Base-by-base conservation (phyloP, 1,284 basidiomycete genomes). In the Cryptococcus hybrid region DNA sequence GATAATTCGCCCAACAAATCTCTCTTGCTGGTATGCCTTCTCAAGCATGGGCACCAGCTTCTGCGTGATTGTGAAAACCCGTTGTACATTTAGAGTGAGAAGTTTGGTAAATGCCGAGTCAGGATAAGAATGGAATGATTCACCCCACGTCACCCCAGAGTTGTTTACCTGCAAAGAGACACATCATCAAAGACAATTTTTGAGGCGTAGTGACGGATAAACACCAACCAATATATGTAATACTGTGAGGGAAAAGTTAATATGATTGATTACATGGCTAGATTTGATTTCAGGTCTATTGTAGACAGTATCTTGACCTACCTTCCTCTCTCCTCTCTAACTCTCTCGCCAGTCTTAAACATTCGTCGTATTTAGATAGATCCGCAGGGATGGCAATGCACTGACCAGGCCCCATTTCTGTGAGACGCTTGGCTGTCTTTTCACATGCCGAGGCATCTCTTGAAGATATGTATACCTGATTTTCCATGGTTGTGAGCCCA, bases 1-100 rank as follows among this genome's bases (percentile, higher is more conserved):
- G 65, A 86, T 86, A 54, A 87, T 83, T 24, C 85, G 80, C 35
- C 82, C 74, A 12, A 69, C 64, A 30, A 38, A 43, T 2, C 82
- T 82, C 30, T 81, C 79, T 42, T 79, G 76, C 58, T 80, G 76
- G 1, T 82, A 83, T 9, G 81, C 84, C 11, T 79, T 80, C 5
- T 83, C 82, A 12, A 88, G 80, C 24, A 88, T 73, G 2, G 86
- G 87, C 0, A 87, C 74, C 15, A 85, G 78, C 66, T 84, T 84
- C 70, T 88, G 87, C 5, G 85, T 87, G 40, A 88, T 71, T 0
- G 84, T 87, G 70, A 88, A 88, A 2, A 87, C 86, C 3, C 86
- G 81, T 66, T 87, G 85, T 30, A 88, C 70, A 71, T 88, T 88
- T 54, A 88, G 76, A 7, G 82, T 86, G 51, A 88, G 70, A 50